These are phyloP conservation scores for Ophiostoma sp. DNA, from an alignment of 2,329 filamentous ascomycete species.

Conservation along the genomic window DNA sequence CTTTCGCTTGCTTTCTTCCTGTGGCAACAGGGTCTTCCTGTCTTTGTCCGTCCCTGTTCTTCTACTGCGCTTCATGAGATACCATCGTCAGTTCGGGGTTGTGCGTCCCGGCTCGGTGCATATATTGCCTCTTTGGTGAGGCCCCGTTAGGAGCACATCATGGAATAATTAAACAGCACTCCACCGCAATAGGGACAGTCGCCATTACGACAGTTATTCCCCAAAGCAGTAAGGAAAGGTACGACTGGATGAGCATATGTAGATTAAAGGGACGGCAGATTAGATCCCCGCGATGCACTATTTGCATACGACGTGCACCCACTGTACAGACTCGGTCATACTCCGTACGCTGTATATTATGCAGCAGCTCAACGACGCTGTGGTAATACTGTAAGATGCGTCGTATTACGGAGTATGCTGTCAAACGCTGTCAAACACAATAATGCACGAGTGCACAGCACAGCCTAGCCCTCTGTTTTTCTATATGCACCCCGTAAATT, in stretches of 20 bases:
- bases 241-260: background rate
- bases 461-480: background rate
- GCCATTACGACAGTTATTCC: background rate
- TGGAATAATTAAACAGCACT: conserved; percentile 2
- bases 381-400: background rate
- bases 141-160: background rate
- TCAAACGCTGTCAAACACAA: too few species aligned
- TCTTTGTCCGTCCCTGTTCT: background rate
- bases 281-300: background rate
- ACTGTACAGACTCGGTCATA: too few species aligned
- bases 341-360: too few species aligned
- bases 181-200: background rate
- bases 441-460: too few species aligned
- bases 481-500: conserved; percentile 3
- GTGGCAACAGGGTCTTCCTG: background rate
- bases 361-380: too few species aligned
- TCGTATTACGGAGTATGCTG: too few species aligned
- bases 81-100: conserved; percentile 1
- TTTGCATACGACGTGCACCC: too few species aligned
- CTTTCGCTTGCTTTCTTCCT: background rate
- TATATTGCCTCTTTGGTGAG: background rate
- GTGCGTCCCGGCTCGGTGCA: background rate
- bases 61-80: background rate
- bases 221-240: conserved; percentile 6
- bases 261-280: background rate